Evolutionary conservation across 2,329 filamentous ascomycete genomes (phyloP), one percentile per base, ranked within the genome.

Genomic region (Talaromyces sp.): DNA sequence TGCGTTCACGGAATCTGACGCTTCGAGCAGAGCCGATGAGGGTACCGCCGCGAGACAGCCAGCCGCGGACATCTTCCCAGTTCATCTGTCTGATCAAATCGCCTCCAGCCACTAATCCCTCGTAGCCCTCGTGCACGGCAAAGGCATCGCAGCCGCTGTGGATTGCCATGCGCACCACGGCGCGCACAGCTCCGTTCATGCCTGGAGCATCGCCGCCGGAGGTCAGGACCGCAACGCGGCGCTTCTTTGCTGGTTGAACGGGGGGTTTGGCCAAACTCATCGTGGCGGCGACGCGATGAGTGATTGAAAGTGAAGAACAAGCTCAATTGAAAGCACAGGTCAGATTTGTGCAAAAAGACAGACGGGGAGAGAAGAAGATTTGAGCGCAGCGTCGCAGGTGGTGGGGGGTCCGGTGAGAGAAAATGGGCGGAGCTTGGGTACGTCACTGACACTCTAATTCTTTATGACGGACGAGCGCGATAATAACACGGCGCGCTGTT

Each of bases 41-140:
- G 17, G 95, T 99, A 65, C 95, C 95, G 65, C 95, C 95, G 74
- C 96, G 92, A 33, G 91, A 93, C 59, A 96, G 85, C 84, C 90
- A 99, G 70, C 95, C 93, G 70, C 95, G 89, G 61, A 99, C 95
- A 73, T 97, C 92, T 66, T 96, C 86, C 93, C 93, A 98, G 57
- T 85, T 80, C 86, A 96, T 91, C 78, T 91, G 85, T 69, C 85
- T 86, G 78, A 99, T 98, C 79, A 93, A 86, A 73, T 92, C 84
- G 54, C 92, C 92, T 68, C 93, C 95, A 67, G 90, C 86, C 30
- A 99, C 93, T 59, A 99, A 84, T 49, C 95, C 95, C 72, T 98
- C 92, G 79, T 99, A 99, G 64, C 95, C 95, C 77, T 98, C 95
- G 77, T 93, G 95, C 73, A 95, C 81, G 69, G 88, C 91, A 70